phyloP scores from a whole-genome alignment of 345 rosid species.

The Eucalyptus polybractea region DNA sequence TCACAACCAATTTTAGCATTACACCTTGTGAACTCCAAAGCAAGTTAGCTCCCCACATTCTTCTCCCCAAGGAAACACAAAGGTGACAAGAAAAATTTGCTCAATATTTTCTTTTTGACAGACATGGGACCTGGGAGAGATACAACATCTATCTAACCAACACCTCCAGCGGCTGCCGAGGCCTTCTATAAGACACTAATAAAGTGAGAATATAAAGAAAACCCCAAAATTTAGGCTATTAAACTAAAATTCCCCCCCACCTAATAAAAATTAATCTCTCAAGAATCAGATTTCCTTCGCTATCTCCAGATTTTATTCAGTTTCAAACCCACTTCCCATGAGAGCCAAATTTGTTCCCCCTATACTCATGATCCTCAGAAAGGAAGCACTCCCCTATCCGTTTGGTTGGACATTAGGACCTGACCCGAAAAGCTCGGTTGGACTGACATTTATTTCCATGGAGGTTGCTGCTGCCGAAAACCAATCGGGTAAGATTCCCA shows the following conservation, averaged over 20 bases:
- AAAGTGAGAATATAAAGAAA: conserved; percentile 13
- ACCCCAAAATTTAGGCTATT: conserved; percentile 9
- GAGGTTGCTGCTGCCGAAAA: conserved; percentile 45
- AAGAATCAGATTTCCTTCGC: neutral
- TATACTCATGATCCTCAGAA: neutral
- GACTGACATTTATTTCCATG: conserved; percentile 42
- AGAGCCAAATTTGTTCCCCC: conserved; percentile 15
- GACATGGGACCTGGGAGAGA: conserved; percentile 10
- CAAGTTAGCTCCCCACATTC: neutral
- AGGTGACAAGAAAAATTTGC: neutral
- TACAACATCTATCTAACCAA: conserved; percentile 28
- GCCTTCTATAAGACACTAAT: conserved; percentile 23
- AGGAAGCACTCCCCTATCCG: conserved; percentile 6
- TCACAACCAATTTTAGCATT: neutral
- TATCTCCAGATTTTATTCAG: conserved; percentile 28
- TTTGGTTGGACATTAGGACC: neutral
- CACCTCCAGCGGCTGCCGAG: conserved; percentile 8
- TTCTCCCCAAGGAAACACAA: neutral
- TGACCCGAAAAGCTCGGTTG: neutral
- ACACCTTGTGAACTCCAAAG: neutral
- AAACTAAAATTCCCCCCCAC: conserved; percentile 34
- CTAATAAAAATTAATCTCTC: neutral
- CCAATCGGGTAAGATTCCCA: conserved; percentile 41
- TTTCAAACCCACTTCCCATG: conserved; percentile 7
- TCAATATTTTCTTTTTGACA: conserved; percentile 7